Evolutionary conservation across 495 filamentous ascomycete species (phyloP), one percentile per base, ranked within the genome.

Genomic region (Staphylotrichum tortipilum): DNA sequence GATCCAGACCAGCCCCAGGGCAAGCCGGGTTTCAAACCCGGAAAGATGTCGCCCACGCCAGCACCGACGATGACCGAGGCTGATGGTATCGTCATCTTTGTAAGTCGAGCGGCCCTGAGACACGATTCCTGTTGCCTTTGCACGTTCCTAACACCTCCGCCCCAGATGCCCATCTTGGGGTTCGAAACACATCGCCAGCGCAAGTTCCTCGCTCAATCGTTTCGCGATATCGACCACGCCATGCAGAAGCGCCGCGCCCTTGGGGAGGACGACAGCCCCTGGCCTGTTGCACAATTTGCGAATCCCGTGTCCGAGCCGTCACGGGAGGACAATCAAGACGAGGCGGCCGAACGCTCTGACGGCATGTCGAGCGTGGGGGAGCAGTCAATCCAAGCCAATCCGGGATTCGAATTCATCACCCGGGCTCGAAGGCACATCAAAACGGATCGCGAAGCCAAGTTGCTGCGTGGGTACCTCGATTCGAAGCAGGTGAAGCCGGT

Each of bases 161-260:
- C 1, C 26, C 34, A 52, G 50, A 49, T 54, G 46, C 52, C 52
- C 4, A 54, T 54, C n/a, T 18, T 54, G 14, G 52, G 52, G 0
- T 54, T 54, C 14, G 52, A 54, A n/a, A 44, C 26, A 19, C 52
- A 54, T 28, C 52, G 52, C 3, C 52, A 54, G n/a, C 46, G 52
- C 19, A 54, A 54, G 34, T 54, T 33, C 19, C 52, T 54, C 22
- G 50, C 39, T 0, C 52, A 49, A 7, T 45, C 40, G 0, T 45
- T 54, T 14, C 17, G 17, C 7, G 46, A 49, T 21, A 46, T 44
- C 12, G 52, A 54, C n/a, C 1, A 15, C 2, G 50, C 50, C 34
- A 45, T 49, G 46, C 39, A 36, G 26, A 40, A 38, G 11, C 44
- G 38, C 14, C 33, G 28, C 14, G 43, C 36, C 6, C 38, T 40